Percentiles rank a stretch among this genome's conserved stretches.
Conservation (phyloP, 2,329 filamentous ascomycete genomes). For the Aspergillus piperis region DNA sequence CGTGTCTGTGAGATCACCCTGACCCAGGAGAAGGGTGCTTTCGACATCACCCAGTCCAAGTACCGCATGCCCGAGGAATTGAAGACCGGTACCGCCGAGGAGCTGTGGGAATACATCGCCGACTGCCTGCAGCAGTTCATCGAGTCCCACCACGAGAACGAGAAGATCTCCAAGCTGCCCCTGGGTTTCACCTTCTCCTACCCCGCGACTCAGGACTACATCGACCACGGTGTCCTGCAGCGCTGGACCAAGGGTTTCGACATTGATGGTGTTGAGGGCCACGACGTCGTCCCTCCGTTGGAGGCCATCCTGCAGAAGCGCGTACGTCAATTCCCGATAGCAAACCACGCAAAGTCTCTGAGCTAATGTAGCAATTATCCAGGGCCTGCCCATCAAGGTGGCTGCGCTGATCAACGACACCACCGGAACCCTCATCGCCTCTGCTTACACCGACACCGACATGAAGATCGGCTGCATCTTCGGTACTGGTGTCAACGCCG, state of each 20-base stretch:
- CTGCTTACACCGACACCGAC: slow-evolving; percentile 88
- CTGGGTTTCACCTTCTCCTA: slow-evolving; percentile 97
- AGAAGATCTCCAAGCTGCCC: slow-evolving; percentile 64
- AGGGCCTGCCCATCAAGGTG: slow-evolving; percentile 80
- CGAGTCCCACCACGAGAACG: slow-evolving; percentile 73
- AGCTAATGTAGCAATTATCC: too few species aligned
- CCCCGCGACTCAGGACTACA: slow-evolving; percentile 88
- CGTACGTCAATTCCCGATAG: slow-evolving; percentile 46
- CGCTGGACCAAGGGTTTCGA: slow-evolving; percentile 98
- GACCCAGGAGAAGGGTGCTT: slow-evolving; percentile 83
- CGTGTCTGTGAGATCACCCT: slow-evolving; percentile 92
- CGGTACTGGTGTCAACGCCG: slow-evolving; percentile 95
- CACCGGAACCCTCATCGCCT: slow-evolving; percentile 93
- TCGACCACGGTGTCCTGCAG: slow-evolving; percentile 88
- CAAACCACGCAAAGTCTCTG: too few species aligned
- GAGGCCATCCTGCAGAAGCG: slow-evolving; percentile 72
- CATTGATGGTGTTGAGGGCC: slow-evolving; percentile 84
- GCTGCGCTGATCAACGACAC: slow-evolving; percentile 96
- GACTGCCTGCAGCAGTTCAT: slow-evolving; percentile 91
- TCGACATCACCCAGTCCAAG: slow-evolving; percentile 94
- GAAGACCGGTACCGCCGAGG: slow-evolving; percentile 78
- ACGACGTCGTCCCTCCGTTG: slow-evolving; percentile 87
- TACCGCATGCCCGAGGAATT: slow-evolving; percentile 93
- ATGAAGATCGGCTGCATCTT: slow-evolving; percentile 99
- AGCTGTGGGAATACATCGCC: slow-evolving; percentile 93